phyloP scores from a whole-genome alignment of 2,329 filamentous ascomycete species.

The Penicillium digitatum region DNA sequence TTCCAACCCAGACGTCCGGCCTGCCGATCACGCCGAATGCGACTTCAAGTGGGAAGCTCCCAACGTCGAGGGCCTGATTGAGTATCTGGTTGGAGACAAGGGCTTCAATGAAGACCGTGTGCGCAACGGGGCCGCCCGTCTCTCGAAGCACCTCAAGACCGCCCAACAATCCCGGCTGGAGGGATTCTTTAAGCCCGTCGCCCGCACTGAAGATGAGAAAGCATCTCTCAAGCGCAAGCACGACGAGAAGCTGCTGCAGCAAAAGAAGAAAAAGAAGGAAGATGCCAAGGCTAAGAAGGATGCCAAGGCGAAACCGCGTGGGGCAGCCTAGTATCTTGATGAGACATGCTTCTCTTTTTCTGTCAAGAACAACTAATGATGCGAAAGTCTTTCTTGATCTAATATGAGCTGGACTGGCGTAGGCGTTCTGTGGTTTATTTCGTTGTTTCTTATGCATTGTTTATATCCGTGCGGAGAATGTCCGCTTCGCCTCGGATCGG shows the following conservation, averaged over 20 bases:
- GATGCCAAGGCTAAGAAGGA: constrained; percentile 95
- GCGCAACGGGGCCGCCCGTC: constrained; percentile 67
- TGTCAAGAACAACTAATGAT: not conserved
- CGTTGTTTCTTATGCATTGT: constrained; percentile 3
- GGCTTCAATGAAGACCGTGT: constrained; percentile 96
- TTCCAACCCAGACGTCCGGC: constrained; percentile 80
- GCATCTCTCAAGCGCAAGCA: constrained; percentile 84
- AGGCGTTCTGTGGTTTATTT: constrained; percentile 13
- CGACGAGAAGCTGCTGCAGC: constrained; percentile 84
- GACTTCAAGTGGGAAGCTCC: constrained; percentile 98
- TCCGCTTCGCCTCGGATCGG: not conserved
- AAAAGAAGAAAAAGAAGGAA: constrained; percentile 92
- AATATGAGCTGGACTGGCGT: constrained; percentile 13
- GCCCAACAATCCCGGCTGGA: constrained; percentile 88
- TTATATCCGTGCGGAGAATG: not conserved
- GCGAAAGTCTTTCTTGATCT: constrained; percentile 8
- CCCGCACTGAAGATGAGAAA: constrained; percentile 83
- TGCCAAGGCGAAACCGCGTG: constrained; percentile 79
- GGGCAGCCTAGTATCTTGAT: constrained; percentile 43
- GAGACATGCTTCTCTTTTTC: not conserved
- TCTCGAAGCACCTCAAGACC: constrained; percentile 87
- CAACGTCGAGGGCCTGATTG: constrained; percentile 81
- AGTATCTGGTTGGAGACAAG: constrained; percentile 89
- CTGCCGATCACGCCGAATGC: constrained; percentile 78
- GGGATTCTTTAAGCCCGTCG: constrained; percentile 92